A percentile compares a stretch with the other conserved stretches of the same genome.
Evolutionary conservation across 129 eudicot species (phyloP).

Genomic region (Flaveria ramosissima): DNA sequence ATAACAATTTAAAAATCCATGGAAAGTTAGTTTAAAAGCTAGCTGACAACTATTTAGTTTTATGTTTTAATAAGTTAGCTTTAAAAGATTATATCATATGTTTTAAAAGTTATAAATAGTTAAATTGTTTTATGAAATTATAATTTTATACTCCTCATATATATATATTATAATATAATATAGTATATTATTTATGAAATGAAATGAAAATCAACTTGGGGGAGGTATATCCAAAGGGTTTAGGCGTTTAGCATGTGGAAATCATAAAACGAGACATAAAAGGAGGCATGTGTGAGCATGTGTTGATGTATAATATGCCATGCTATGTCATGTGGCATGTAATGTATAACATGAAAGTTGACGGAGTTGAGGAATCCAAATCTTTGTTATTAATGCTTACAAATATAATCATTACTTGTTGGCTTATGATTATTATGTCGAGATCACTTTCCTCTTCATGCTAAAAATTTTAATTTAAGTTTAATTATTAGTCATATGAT

Average conservation of each 20-base stretch:
- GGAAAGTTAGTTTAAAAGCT: too few relatives aligned
- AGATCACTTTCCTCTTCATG: conserved; percentile 26
- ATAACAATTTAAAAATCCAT: too few relatives aligned
- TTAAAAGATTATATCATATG: too few relatives aligned
- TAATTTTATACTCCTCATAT: too few relatives aligned
- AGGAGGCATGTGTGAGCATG: conserved; percentile 44
- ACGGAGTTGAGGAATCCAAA: conserved; percentile 25
- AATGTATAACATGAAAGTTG: conserved; percentile 22
- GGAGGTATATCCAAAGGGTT: conserved; percentile 18
- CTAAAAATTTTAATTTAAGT: not conserved
- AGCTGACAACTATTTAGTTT: too few relatives aligned
- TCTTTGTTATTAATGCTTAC: conserved; percentile 14
- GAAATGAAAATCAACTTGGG: not conserved
- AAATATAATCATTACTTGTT: conserved; percentile 8
- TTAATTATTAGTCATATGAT: not conserved
- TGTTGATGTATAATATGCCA: conserved; percentile 38
- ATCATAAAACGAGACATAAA: conserved; percentile 18
- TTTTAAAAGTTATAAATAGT: too few relatives aligned
- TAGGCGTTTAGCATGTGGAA: conserved; percentile 33
- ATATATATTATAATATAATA: too few relatives aligned
- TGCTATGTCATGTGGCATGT: conserved; percentile 32
- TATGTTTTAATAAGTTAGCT: too few relatives aligned
- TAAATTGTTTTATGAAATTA: too few relatives aligned
- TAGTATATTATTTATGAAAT: too few relatives aligned
- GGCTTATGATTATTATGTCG: conserved; percentile 7